These are phyloP conservation scores for Zoysia japonica DNA, from an alignment of 176 grass and related monocot species.

Conservation along the genomic window DNA sequence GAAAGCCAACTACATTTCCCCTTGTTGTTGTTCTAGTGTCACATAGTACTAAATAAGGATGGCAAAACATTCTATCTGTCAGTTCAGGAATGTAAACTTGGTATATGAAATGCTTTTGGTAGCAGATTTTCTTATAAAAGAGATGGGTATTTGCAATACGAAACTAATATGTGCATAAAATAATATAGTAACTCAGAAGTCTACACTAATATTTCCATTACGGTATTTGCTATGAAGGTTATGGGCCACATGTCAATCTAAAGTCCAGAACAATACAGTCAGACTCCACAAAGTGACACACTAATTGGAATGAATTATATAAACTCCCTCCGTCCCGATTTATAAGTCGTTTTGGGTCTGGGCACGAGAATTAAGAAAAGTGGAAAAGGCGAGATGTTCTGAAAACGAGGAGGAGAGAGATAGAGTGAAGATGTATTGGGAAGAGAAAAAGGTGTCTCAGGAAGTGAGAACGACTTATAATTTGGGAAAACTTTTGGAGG, in stretches of 20 bases:
- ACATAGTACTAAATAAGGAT: not conserved
- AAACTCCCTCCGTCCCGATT: no score
- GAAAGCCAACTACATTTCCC: not conserved
- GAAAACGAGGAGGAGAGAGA: no score
- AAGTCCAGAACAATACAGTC: not conserved
- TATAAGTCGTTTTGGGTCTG: no score
- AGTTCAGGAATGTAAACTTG: not conserved
- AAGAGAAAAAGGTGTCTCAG: no score
- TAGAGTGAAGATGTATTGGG: no score
- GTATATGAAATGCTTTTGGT: conserved; percentile 10
- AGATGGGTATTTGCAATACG: not conserved
- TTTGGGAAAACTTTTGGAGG: no score
- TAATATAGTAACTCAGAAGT: no score
- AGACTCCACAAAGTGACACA: not conserved
- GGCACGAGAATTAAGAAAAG: no score
- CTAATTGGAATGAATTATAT: not conserved
- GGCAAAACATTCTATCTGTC: not conserved
- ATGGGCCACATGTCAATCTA: not conserved
- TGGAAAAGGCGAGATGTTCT: no score
- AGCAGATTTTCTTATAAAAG: not conserved
- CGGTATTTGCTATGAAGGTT: not conserved
- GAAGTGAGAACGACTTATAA: no score
- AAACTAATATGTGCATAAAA: conserved; percentile 21
- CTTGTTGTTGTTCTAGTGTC: not conserved
- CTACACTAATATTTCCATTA: no score